These are phyloP conservation scores for Colletotrichum tanaceti DNA, from an alignment of 2,329 filamentous ascomycete genomes.

Conservation along the genomic window DNA sequence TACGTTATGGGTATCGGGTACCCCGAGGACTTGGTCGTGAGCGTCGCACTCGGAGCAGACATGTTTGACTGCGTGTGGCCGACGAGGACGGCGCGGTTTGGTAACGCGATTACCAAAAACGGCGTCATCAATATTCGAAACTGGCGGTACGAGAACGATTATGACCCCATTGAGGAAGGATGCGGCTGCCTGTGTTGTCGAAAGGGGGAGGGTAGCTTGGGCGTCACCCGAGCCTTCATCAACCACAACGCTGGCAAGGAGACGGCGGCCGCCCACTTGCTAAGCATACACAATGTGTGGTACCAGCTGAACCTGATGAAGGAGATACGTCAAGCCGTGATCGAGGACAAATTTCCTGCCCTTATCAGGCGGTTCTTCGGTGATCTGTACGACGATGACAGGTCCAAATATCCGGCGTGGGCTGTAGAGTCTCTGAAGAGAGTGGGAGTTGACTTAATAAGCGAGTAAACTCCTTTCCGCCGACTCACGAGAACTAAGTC, in stretches of 20 bases:
- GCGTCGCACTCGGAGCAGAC: constrained; percentile 92
- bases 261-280: constrained; percentile 84
- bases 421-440: constrained; percentile 80
- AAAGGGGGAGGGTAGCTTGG: constrained; percentile 75
- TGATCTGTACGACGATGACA: constrained; percentile 68
- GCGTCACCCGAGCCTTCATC: constrained; percentile 88
- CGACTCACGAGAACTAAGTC: neutral
- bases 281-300: constrained; percentile 96
- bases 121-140: constrained; percentile 90
- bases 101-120: constrained; percentile 85
- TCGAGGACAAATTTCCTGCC: constrained; percentile 82
- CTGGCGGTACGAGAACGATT: constrained; percentile 80
- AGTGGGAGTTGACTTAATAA: constrained; percentile 82
- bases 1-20: constrained; percentile 99
- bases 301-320: constrained; percentile 90
- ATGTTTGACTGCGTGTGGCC: constrained; percentile 99
- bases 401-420: constrained; percentile 82
- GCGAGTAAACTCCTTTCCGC: constrained; percentile 42
- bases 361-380: constrained; percentile 85
- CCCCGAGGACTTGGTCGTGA: constrained; percentile 94
- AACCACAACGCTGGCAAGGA: constrained; percentile 95
- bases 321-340: constrained; percentile 77
- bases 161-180: constrained; percentile 82
- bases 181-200: constrained; percentile 86
- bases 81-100: constrained; percentile 93